Evolutionary conservation across 1,284 basidiomycete genomes (phyloP).

Genomic region (Leccinum cinnamomeum): DNA sequence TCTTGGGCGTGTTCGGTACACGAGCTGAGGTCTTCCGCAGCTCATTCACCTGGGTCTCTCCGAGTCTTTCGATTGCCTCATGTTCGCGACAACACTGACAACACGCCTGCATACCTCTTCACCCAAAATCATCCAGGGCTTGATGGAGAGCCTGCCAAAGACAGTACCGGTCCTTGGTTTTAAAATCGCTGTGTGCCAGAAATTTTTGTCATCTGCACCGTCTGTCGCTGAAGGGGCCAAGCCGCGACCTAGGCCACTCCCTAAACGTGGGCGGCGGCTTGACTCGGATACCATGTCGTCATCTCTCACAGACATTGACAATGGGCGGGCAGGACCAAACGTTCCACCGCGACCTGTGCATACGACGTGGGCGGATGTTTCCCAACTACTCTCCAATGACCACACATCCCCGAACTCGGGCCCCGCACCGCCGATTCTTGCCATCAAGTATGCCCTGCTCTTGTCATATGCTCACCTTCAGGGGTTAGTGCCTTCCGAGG

Average conservation of each 20-base stretch:
- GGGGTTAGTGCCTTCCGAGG: constrained; percentile 28
- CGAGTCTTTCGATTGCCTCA: constrained; percentile 46
- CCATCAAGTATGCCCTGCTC: constrained; percentile 50
- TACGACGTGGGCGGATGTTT: constrained; percentile 17
- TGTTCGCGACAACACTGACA: constrained; percentile 50
- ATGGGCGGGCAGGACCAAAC: constrained; percentile 15
- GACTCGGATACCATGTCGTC: constrained; percentile 7
- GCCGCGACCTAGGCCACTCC: constrained; percentile 37
- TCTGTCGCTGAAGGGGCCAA: constrained; percentile 19
- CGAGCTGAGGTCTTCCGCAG: constrained; percentile 34
- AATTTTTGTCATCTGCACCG: constrained; percentile 36
- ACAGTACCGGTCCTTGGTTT: constrained; percentile 44
- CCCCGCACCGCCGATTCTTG: constrained; percentile 21
- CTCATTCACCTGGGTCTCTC: constrained; percentile 55
- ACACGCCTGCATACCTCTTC: constrained; percentile 44
- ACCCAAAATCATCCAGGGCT: constrained; percentile 34
- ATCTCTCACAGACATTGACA: constrained; percentile 12
- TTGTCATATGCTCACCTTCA: constrained; percentile 48
- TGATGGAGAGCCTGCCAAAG: constrained; percentile 46
- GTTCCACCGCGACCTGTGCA: constrained; percentile 20
- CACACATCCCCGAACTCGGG: constrained; percentile 29
- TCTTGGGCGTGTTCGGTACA: not conserved
- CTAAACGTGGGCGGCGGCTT: constrained; percentile 27
- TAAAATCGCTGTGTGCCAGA: constrained; percentile 51
- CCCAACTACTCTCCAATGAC: constrained; percentile 22